Evolutionary conservation across 1,139 yeast genomes (phyloP).

Genomic region (Arxiozyma bovina): DNA sequence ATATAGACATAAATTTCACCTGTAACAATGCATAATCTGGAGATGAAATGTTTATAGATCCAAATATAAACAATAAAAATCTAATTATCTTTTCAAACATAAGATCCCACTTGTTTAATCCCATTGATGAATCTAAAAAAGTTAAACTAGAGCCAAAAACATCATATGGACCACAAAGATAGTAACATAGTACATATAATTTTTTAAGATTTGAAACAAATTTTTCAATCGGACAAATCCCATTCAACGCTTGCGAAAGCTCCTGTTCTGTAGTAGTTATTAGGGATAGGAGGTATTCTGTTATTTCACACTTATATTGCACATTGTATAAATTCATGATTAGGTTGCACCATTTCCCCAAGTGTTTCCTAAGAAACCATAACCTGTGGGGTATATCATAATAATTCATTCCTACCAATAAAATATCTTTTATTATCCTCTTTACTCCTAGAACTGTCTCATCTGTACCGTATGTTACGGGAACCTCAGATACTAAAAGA

Average conservation of each 20-base stretch:
- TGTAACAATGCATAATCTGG: slow-evolving; percentile 10
- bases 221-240: slow-evolving; percentile 9
- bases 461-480: not conserved
- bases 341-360: slow-evolving; percentile 21
- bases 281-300: slow-evolving; percentile 8
- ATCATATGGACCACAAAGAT: slow-evolving; percentile 16
- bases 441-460: not conserved
- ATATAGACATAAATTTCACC: slow-evolving; percentile 13
- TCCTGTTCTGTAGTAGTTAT: slow-evolving; percentile 11
- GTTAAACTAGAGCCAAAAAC: slow-evolving; percentile 14
- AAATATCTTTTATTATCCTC: slow-evolving; percentile 11
- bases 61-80: slow-evolving; percentile 19
- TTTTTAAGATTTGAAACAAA: slow-evolving; percentile 13
- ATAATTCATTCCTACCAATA: slow-evolving; percentile 14
- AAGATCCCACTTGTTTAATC: slow-evolving; percentile 19
- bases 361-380: slow-evolving; percentile 22
- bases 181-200: slow-evolving; percentile 19
- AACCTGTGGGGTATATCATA: slow-evolving; percentile 13
- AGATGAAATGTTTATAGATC: slow-evolving; percentile 12
- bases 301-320: slow-evolving; percentile 10
- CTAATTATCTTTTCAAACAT: slow-evolving; percentile 22
- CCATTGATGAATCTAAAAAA: slow-evolving; percentile 15
- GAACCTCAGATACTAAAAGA: slow-evolving; percentile 1
- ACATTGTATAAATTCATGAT: slow-evolving; percentile 13
- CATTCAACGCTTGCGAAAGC: slow-evolving; percentile 13